phyloP scores from a whole-genome alignment of 169 alveolate species.

The Eimeria brunetti region DNA sequence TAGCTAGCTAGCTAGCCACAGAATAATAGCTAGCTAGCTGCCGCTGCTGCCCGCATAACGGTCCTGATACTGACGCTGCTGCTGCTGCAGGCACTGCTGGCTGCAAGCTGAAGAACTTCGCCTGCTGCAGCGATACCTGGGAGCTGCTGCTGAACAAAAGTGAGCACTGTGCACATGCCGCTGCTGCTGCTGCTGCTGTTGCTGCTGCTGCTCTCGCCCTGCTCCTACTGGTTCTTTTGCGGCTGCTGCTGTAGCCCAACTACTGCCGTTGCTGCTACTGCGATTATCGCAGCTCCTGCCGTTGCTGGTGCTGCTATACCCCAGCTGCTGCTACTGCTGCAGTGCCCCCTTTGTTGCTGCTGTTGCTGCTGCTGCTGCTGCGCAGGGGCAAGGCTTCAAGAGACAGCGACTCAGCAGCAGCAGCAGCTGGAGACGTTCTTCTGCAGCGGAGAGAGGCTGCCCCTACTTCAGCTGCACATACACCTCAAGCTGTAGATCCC shows the following conservation, averaged over 20 bases:
- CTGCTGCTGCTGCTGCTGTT: slow-evolving; percentile 22
- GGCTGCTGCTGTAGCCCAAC: not conserved
- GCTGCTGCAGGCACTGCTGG: slow-evolving; percentile 63
- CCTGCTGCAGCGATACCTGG: slow-evolving; percentile 31
- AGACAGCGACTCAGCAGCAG: not conserved
- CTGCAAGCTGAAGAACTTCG: slow-evolving; percentile 72
- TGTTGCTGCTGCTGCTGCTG: not conserved
- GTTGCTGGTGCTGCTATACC: not conserved
- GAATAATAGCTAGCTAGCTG: not conserved
- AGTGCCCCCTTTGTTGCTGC: no score
- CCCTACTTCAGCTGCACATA: not conserved
- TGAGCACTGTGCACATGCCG: no score
- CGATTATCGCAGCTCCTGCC: not conserved
- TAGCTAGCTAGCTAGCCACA: no score
- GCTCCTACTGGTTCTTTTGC: no score
- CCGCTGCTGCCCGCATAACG: not conserved
- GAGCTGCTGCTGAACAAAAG: not conserved
- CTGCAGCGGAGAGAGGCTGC: not conserved
- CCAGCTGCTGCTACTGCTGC: no score
- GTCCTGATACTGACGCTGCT: not conserved
- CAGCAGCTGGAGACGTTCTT: not conserved
- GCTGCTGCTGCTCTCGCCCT: not conserved
- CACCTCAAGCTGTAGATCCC: not conserved
- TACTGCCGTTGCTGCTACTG: no score
- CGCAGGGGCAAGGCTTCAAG: not conserved